Conservation (phyloP, 768 basidiomycete genomes). For the Suillus plorans region DNA sequence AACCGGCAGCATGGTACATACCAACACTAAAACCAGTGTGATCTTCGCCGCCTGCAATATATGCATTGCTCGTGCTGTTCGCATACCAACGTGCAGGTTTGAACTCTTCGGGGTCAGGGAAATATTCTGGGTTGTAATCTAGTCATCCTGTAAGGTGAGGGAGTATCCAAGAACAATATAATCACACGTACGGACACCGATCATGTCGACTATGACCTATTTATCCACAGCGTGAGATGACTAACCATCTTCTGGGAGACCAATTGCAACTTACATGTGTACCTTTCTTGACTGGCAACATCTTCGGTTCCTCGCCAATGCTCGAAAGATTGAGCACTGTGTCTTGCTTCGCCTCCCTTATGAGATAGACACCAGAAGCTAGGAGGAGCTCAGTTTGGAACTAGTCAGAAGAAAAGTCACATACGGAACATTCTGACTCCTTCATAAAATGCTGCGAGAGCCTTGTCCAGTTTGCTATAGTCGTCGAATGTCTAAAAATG, state of each 20-base stretch:
- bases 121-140: constrained; percentile 39
- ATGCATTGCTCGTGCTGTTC: constrained; percentile 8
- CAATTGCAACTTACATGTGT: constrained; percentile 13
- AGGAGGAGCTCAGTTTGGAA: neutral
- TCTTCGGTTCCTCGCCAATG: constrained; percentile 12
- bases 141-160: constrained; percentile 17
- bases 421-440: constrained; percentile 35
- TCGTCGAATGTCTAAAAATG: constrained; percentile 21
- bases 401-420: constrained; percentile 6
- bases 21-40: constrained; percentile 25
- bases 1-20: constrained; percentile 4
- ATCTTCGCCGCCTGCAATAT: constrained; percentile 16
- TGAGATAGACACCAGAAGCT: constrained; percentile 32
- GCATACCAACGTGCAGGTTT: constrained; percentile 39
- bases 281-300: constrained; percentile 24
- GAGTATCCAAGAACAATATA: neutral
- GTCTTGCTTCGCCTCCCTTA: constrained; percentile 30
- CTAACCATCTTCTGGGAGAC: neutral
- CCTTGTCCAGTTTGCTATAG: constrained; percentile 28
- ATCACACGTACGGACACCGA: constrained; percentile 27
- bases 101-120: constrained; percentile 36
- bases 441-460: constrained; percentile 31
- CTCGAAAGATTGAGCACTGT: constrained; percentile 21
- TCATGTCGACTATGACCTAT: constrained; percentile 29
- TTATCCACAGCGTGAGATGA: neutral